Conservation (phyloP, 768 basidiomycete species). For the Suillus subaureus region DNA sequence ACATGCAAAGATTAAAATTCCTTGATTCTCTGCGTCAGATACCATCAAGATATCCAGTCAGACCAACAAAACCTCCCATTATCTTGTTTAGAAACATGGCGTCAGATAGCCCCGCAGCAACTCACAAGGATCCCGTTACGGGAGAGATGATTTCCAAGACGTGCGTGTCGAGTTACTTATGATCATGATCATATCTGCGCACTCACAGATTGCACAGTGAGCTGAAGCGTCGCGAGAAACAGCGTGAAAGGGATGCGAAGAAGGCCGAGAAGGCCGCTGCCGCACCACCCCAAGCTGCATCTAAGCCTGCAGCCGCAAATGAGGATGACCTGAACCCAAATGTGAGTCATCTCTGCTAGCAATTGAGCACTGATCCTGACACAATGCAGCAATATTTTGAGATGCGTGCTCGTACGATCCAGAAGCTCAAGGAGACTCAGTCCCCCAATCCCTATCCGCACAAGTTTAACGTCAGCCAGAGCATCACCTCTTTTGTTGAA, state of each 20-base stretch:
- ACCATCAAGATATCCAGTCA: constrained; percentile 9
- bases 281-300: constrained; percentile 44
- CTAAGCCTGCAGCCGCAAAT: constrained; percentile 44
- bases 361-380: neutral
- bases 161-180: constrained; percentile 47
- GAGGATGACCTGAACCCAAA: constrained; percentile 92
- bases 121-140: constrained; percentile 80
- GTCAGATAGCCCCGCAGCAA: constrained; percentile 34
- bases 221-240: constrained; percentile 91
- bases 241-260: constrained; percentile 68
- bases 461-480: constrained; percentile 91
- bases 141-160: constrained; percentile 98
- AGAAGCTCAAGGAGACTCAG: constrained; percentile 80
- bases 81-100: constrained; percentile 36
- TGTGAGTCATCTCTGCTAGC: constrained; percentile 49
- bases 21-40: constrained; percentile 1
- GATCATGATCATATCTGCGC: constrained; percentile 18
- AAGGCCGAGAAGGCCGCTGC: constrained; percentile 76
- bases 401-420: constrained; percentile 85
- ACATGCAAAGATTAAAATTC: constrained; percentile 23
- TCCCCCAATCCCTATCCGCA: constrained; percentile 96
- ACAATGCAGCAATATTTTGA: constrained; percentile 95
- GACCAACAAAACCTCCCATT: neutral
- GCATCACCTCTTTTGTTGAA: constrained; percentile 72
- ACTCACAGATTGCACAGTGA: constrained; percentile 57